Base-by-base conservation (phyloP, 768 basidiomycete genomes). In the Trametes cubensis region DNA sequence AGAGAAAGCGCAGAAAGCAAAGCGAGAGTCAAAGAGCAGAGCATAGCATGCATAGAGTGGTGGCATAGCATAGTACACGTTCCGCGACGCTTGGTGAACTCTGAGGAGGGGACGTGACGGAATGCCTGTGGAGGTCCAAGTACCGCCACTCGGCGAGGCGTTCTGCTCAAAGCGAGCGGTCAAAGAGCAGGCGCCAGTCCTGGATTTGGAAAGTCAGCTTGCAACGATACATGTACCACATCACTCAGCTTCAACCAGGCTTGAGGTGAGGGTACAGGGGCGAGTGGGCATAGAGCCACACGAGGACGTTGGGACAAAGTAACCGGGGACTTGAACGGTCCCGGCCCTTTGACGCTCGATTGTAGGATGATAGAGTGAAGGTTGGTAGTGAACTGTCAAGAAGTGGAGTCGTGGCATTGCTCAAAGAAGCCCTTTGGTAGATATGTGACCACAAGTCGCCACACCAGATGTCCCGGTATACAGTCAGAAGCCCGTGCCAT, bases 21-120 rank as follows among this genome's bases (percentile, higher is more conserved):
- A 55, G 39, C 18, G 41, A n/a, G 26, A 46, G 55, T 15, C 55
- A 56, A 56, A 56, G 55, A 45, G 39, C 10, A 55, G 44, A 5
- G 44, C 30, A 30, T 30, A 34, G 8, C 18, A 15, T 30, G n/a
- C 20, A 39, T 17, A n/a, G 30, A 39, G 30, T 4, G 38, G 26
- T 10, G 34, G 34, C 34, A 34, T 34, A 34, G 20, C 21, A 47
- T 23, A 14, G 48, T 20, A 21, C 26, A 49, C 14, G 48, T 23
- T 49, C 4, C 47, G 14, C 23, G 30, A 17, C 48, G 25, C 28
- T 38, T 40, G 13, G 34, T 53, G 39, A 14, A 14, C 38, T 41
- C 20, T 23, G 21, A 4, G 21, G 6, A 14, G 21, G 23, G 34
- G 38, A 39, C 41, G 34, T 40, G 38, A 40, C 39, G 20, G 14